A percentile compares a stretch with the other conserved stretches of the same genome.
phyloP scores from a whole-genome alignment of 1,284 basidiomycete genomes.

The Athelia psychrophila region DNA sequence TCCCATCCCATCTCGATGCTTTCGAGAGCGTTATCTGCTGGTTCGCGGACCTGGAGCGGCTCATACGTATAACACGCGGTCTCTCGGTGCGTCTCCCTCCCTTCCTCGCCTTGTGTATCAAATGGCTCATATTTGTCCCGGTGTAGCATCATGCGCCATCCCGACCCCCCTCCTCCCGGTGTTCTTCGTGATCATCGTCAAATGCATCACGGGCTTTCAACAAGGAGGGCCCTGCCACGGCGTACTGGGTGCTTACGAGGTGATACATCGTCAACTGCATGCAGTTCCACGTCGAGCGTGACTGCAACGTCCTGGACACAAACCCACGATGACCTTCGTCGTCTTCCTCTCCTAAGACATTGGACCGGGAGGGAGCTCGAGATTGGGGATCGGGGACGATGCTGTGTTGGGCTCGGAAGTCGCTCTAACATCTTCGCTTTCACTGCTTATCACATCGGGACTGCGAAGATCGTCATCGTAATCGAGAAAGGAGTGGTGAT shows the following conservation, averaged over 20 bases:
- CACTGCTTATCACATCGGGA: constrained; percentile 38
- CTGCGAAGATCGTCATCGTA: constrained; percentile 34
- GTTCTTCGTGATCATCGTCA: no score
- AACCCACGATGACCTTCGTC: constrained; percentile 42
- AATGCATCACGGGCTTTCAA: constrained; percentile 36
- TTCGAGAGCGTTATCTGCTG: no score
- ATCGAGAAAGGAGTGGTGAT: constrained; percentile 29
- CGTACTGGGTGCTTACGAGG: constrained; percentile 27
- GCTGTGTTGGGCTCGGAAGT: constrained; percentile 50
- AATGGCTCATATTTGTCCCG: no score
- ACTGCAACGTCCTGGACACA: constrained; percentile 40
- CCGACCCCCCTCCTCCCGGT: no score
- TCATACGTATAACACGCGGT: no score
- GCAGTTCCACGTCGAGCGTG: constrained; percentile 35
- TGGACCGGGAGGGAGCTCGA: constrained; percentile 33
- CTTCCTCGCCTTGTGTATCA: no score
- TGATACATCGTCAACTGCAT: constrained; percentile 35
- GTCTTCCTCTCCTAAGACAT: constrained; percentile 41
- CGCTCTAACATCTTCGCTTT: constrained; percentile 41
- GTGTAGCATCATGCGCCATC: no score
- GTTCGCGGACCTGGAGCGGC: no score
- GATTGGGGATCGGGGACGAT: constrained; percentile 44
- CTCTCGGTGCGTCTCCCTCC: no score
- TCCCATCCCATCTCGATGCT: no score
- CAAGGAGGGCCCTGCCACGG: constrained; percentile 13